A percentile compares a stretch with the other conserved stretches of the same genome.
Conservation (phyloP, 192 early-diverging fungal genomes). For the Haplosporangium gracile region DNA sequence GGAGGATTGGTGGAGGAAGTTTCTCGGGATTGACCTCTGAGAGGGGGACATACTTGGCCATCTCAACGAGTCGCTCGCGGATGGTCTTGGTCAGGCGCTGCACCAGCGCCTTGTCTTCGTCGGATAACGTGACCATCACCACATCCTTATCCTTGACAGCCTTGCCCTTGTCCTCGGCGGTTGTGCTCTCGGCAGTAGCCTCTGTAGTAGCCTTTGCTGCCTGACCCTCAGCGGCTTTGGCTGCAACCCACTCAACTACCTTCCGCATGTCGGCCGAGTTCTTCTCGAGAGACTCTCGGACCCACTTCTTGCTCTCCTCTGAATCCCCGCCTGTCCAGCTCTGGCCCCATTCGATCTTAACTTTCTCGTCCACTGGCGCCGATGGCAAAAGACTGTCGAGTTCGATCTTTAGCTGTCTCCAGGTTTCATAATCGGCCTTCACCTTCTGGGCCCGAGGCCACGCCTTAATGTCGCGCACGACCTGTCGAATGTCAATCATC, state of each 20-base stretch:
- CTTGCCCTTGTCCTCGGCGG: neutral
- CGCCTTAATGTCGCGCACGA: constrained; percentile 31
- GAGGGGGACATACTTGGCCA: constrained; percentile 46
- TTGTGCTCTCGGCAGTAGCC: neutral
- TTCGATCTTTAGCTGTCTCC: constrained; percentile 44
- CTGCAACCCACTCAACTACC: constrained; percentile 13
- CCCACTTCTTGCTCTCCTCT: constrained; percentile 50
- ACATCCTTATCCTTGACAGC: neutral
- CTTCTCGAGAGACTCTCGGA: constrained; percentile 43
- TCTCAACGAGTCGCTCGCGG: constrained; percentile 36
- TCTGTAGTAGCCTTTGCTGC: neutral
- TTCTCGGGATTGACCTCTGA: constrained; percentile 39
- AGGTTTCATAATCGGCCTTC: constrained; percentile 30
- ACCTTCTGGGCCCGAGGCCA: constrained; percentile 31
- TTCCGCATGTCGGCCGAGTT: constrained; percentile 37
- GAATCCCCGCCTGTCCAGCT: constrained; percentile 36
- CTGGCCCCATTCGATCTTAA: constrained; percentile 38
- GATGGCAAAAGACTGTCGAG: constrained; percentile 37
- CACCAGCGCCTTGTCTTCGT: constrained; percentile 15
- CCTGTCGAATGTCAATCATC: constrained; percentile 39
- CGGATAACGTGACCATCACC: neutral
- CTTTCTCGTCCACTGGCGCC: neutral
- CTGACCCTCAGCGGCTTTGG: neutral
- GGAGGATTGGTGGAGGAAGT: constrained; percentile 30
- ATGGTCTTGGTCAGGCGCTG: constrained; percentile 25